Conservation (phyloP, 805 yeast genomes). For the Diddensiella transvaalensis region DNA sequence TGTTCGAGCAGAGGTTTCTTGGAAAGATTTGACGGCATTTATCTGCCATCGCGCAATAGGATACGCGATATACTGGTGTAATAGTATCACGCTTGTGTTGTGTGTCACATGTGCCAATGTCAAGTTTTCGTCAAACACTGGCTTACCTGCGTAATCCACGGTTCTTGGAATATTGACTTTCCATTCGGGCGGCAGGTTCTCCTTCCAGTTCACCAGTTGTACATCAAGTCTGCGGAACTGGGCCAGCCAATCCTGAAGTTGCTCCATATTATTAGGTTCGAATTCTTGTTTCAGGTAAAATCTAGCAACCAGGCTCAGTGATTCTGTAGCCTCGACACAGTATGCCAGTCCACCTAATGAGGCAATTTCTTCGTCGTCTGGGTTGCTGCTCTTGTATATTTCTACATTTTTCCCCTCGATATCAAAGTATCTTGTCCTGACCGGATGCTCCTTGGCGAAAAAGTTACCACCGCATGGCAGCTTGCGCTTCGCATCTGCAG, state of each 20-base stretch:
- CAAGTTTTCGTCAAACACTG: conserved; percentile 14
- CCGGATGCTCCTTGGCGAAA: conserved; percentile 3
- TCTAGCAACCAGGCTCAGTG: conserved; percentile 6
- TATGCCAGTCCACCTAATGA: conserved; percentile 14
- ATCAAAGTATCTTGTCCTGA: conserved; percentile 13
- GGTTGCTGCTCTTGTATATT: neutral
- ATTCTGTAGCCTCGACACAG: conserved; percentile 14
- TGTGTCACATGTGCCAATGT: conserved; percentile 20
- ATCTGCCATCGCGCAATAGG: conserved; percentile 8
- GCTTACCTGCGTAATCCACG: neutral
- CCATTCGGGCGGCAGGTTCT: conserved; percentile 11
- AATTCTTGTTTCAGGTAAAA: conserved; percentile 12
- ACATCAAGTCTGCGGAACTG: conserved; percentile 9
- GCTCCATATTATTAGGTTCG: conserved; percentile 6
- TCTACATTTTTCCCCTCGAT: conserved; percentile 4
- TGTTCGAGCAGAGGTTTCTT: conserved; percentile 11
- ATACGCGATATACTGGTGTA: conserved; percentile 19
- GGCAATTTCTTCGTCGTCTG: conserved; percentile 13
- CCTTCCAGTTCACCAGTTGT: conserved; percentile 11
- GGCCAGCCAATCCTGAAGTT: conserved; percentile 11
- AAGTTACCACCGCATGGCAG: conserved; percentile 15
- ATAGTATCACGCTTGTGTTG: conserved; percentile 17
- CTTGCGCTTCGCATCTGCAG: conserved; percentile 11
- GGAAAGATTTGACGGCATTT: conserved; percentile 4
- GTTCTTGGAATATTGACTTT: conserved; percentile 7